Evolutionary conservation across 108 stramenopile genomes (phyloP).

Genomic region (Cyclostephanos tholiformis): DNA sequence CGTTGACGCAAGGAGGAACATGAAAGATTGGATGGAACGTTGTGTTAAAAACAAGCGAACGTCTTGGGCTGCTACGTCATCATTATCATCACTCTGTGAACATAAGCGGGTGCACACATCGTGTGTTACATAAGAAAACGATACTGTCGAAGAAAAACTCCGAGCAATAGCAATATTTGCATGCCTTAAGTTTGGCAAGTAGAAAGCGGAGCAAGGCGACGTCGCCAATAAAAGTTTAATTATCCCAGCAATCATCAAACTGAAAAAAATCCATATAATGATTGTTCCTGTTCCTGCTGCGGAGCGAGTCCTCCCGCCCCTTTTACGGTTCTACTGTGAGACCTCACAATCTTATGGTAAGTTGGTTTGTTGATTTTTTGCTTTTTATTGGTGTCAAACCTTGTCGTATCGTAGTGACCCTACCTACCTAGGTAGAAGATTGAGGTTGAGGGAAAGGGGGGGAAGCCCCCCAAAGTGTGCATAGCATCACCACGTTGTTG

Average conservation of each 20-base stretch:
- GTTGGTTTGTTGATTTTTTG: too few species aligned
- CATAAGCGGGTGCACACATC: background rate
- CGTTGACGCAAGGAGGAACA: slow-evolving; percentile 61
- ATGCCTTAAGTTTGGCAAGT: background rate
- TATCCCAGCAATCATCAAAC: background rate
- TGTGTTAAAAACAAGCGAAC: slow-evolving; percentile 70
- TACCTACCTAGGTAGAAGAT: too few species aligned
- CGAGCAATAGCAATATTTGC: background rate
- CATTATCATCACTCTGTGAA: slow-evolving; percentile 8
- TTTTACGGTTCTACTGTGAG: too few species aligned
- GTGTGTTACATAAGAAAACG: background rate
- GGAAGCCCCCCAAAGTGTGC: too few species aligned
- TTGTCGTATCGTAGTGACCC: too few species aligned
- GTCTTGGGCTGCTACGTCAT: slow-evolving; percentile 33
- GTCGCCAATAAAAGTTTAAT: background rate
- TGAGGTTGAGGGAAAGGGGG: too few species aligned
- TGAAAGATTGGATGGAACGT: slow-evolving; percentile 72
- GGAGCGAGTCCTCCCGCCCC: too few species aligned
- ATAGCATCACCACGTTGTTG: too few species aligned
- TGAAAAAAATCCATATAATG: background rate
- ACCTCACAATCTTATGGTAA: too few species aligned
- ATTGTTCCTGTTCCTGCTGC: too few species aligned
- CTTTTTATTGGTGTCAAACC: too few species aligned
- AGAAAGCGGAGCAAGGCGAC: slow-evolving; percentile 12
- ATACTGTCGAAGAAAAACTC: background rate